Conservation (phyloP, 106 monocot species). For the Dioscorea dumetorum region DNA sequence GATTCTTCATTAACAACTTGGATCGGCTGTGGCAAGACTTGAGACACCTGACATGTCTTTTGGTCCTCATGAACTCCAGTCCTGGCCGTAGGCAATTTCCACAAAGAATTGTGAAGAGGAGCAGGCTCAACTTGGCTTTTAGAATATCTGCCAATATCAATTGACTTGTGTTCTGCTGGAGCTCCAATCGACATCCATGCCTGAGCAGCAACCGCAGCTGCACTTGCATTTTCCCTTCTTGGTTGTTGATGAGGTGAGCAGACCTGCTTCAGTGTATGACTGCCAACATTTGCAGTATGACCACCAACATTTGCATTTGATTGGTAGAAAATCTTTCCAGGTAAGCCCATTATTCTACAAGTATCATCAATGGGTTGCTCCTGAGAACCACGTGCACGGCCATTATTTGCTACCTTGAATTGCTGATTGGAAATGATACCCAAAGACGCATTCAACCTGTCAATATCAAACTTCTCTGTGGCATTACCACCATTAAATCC, state of each 20-base stretch:
- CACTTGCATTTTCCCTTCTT: conserved; percentile 25
- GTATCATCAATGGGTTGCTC: conserved; percentile 30
- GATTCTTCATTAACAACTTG: conserved; percentile 18
- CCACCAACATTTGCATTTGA: conserved; percentile 9
- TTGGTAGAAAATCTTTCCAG: conserved; percentile 20
- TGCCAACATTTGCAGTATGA: conserved; percentile 1
- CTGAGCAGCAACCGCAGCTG: conserved; percentile 32
- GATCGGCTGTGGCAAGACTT: conserved; percentile 9
- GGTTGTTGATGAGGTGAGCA: conserved; percentile 16
- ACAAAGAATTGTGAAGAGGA: conserved; percentile 16
- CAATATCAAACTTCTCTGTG: conserved; percentile 2
- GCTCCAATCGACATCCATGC: conserved; percentile 60
- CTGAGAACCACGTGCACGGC: conserved; percentile 6
- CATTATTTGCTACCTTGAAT: conserved; percentile 6
- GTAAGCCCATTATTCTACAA: conserved; percentile 26
- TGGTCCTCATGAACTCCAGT: conserved; percentile 13
- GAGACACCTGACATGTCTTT: conserved; percentile 13
- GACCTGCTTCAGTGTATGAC: conserved; percentile 12
- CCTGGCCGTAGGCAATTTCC: conserved; percentile 26
- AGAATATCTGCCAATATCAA: conserved; percentile 4
- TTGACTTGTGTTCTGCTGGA: conserved; percentile 17
- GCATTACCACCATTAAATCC: conserved; percentile 12
- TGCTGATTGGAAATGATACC: conserved; percentile 24
- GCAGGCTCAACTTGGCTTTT: conserved; percentile 25
- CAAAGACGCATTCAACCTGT: conserved; percentile 3